These are phyloP conservation scores for Colletotrichum lini DNA, from an alignment of 2,329 filamentous ascomycete genomes.

Conservation along the genomic window DNA sequence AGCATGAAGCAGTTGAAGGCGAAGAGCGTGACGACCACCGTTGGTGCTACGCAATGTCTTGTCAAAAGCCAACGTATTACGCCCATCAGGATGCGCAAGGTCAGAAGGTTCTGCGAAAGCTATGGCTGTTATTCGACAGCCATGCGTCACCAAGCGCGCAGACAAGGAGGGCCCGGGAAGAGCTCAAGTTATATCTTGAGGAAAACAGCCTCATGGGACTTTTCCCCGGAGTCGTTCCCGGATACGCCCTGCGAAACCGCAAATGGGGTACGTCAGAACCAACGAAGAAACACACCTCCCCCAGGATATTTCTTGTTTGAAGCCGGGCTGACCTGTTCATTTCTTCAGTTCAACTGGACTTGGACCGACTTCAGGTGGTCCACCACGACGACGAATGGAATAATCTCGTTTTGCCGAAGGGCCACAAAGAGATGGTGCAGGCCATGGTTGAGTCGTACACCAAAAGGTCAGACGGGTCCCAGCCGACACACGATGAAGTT, in stretches of 20 bases:
- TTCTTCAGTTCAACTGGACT: not conserved
- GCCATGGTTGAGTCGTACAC: conserved; percentile 1
- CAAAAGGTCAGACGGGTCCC: not conserved
- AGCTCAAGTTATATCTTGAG: not conserved
- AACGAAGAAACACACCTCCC: not conserved
- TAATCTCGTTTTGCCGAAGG: not conserved
- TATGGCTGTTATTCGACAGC: not conserved
- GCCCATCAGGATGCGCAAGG: not conserved
- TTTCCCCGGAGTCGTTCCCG: not conserved
- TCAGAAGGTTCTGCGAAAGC: not conserved
- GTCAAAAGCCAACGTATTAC: not conserved
- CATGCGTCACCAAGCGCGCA: not conserved
- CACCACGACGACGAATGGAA: not conserved
- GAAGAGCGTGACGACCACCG: not conserved
- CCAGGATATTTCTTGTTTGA: not conserved
- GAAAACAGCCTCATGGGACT: not conserved
- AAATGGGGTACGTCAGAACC: not conserved
- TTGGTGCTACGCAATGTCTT: not conserved
- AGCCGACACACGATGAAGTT: not conserved
- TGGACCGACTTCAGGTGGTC: not conserved
- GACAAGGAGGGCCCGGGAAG: not conserved
- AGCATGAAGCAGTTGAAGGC: not conserved
- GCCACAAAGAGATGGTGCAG: not conserved
- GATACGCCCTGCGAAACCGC: not conserved
- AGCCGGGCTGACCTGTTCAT: not conserved